A percentile compares a stretch with the other conserved stretches of the same genome.
These are phyloP conservation scores for Emydomyces testavorans DNA, from an alignment of 2,329 filamentous ascomycete genomes.

Conservation along the genomic window DNA sequence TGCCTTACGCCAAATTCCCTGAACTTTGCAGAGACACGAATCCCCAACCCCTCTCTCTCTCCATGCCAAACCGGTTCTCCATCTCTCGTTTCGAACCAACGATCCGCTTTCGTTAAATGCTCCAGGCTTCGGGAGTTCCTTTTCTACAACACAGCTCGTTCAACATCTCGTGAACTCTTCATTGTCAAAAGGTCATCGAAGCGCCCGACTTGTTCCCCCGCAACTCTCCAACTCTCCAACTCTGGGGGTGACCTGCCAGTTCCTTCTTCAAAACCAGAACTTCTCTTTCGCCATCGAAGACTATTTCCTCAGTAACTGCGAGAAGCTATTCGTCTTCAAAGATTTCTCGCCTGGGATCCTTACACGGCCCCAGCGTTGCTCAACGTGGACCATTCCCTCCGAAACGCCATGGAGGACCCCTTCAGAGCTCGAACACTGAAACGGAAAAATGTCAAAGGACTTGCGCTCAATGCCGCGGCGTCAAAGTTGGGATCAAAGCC, in stretches of 20 bases:
- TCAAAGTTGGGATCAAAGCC: slow-evolving; percentile 58
- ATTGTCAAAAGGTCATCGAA: not conserved
- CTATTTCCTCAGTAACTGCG: not conserved
- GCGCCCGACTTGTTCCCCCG: not conserved
- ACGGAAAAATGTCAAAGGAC: slow-evolving; percentile 96
- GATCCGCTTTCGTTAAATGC: not conserved
- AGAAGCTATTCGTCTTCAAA: not conserved
- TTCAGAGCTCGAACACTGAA: slow-evolving; percentile 73
- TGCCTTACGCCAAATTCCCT: slow-evolving; percentile 5
- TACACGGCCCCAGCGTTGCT: not conserved
- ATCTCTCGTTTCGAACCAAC: slow-evolving; percentile 3
- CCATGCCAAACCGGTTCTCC: not conserved
- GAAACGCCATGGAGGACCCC: slow-evolving; percentile 43
- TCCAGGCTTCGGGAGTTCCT: slow-evolving; percentile 3
- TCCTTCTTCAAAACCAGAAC: not conserved
- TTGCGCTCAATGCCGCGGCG: slow-evolving; percentile 69
- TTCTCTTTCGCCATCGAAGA: not conserved
- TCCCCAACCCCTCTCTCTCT: slow-evolving; percentile 6
- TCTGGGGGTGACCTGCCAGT: not conserved
- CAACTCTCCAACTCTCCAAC: not conserved
- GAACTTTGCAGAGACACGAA: slow-evolving; percentile 7
- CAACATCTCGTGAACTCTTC: not conserved
- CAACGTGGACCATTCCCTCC: no score
- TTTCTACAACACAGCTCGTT: not conserved
- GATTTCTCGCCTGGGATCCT: not conserved